Conservation (phyloP, 495 filamentous ascomycete genomes). For the Trichoderma orchidacearum region DNA sequence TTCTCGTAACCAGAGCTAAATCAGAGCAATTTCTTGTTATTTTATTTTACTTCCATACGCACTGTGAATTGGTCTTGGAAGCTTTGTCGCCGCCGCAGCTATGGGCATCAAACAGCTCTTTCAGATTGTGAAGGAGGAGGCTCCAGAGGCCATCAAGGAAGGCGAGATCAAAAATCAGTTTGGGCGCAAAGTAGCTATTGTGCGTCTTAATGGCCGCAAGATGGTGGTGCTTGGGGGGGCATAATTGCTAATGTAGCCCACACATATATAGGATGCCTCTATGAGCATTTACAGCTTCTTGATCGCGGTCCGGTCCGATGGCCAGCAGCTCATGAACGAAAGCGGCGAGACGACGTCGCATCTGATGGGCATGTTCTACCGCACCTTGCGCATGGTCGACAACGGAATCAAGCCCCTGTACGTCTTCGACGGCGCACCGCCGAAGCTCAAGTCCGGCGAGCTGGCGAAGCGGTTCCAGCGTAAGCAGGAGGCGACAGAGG, state of each 20-base stretch:
- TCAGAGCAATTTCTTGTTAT: background rate
- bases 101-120: slow-evolving; percentile 94
- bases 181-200: slow-evolving; percentile 92
- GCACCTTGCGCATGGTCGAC: slow-evolving; percentile 92
- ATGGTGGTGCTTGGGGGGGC: too few species aligned
- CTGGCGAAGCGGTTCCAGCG: slow-evolving; percentile 86
- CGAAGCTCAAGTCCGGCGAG: slow-evolving; percentile 93
- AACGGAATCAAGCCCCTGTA: slow-evolving; percentile 98
- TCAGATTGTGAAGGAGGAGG: slow-evolving; percentile 80
- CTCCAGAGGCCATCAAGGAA: slow-evolving; percentile 83
- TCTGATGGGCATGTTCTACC: slow-evolving; percentile 99
- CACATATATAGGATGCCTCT: slow-evolving; percentile 62
- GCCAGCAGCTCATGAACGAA: slow-evolving; percentile 89
- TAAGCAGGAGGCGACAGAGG: slow-evolving; percentile 77
- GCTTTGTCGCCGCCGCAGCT: background rate
- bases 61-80: slow-evolving; percentile 7
- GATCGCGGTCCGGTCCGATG: slow-evolving; percentile 90
- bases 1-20: too few species aligned
- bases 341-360: slow-evolving; percentile 93
- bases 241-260: slow-evolving; percentile 3
- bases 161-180: slow-evolving; percentile 98
- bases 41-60: background rate
- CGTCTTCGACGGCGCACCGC: slow-evolving; percentile 93
- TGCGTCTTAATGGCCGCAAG: too few species aligned
- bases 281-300: slow-evolving; percentile 99